Base-by-base conservation (phyloP, 163 green algal genomes). In the Volvox carteri region DNA sequence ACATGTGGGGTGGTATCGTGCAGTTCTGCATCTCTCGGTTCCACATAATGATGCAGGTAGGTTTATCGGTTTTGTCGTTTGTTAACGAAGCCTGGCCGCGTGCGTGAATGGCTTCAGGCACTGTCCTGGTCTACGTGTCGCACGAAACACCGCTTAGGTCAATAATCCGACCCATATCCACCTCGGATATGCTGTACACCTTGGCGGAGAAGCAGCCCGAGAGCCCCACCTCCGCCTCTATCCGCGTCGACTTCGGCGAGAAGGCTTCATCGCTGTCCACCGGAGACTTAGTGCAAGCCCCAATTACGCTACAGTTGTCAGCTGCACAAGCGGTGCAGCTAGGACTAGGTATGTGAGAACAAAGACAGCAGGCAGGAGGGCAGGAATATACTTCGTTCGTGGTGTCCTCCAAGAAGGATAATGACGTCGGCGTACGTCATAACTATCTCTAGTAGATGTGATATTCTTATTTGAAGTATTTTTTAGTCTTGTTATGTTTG, bases 231-330 rank as follows among this genome's bases (percentile, higher is more conserved):
- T 11, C 35, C 2, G 6, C 35, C 33, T 76, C 39, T 9, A 52
- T 78, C 39, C 70, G 70, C 11, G 39, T 78, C 9, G 39, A 78
- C 70, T 78, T 78, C 23, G 70, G 70, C 25, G 23, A 56, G 7
- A 70, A 50, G 50, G 52, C 18, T 25, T 33, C 25, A 18, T 73
- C 78, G 37, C 56, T 85, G 35, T 5, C 58, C 4, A 75, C 78
- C 4, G 78, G 78, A 21, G 78, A 85, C 41, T 8, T 42, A 19
- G 78, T 85, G 56, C 12, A 75, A 1, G 25, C 78, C 37, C 39
- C 54, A 0, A 37, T 85, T 21, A 8, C 21, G 14, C 78, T 85
- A 21, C 35, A 42, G 8, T 12, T 85, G 37, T 30, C 78, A 11
- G 39, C 41, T 8, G 35, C 0, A 12, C 14, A 74, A 14, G 78